phyloP scores from a whole-genome alignment of 495 filamentous ascomycete species.

The Sabuloglossum arenarium region DNA sequence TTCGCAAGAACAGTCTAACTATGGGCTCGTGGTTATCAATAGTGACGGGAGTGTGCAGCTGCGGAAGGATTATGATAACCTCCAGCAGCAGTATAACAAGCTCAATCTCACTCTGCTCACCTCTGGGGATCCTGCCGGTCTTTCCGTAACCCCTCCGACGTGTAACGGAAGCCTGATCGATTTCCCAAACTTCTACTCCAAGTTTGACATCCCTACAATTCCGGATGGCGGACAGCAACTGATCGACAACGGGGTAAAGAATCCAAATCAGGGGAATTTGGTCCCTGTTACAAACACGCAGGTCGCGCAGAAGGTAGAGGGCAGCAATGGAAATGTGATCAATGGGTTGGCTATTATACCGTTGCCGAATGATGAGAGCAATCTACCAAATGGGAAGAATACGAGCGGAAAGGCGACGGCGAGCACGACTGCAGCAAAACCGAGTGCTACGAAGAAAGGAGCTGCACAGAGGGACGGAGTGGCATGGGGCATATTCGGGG shows the following conservation, averaged over 20 bases:
- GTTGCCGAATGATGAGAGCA: constrained; percentile 28
- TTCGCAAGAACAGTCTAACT: constrained; percentile 50
- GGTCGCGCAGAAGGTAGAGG: constrained; percentile 32
- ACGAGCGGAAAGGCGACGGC: constrained; percentile 4
- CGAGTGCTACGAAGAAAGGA: neutral
- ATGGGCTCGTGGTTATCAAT: constrained; percentile 54
- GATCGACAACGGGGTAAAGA: constrained; percentile 34
- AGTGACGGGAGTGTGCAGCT: constrained; percentile 41
- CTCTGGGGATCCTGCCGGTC: constrained; percentile 30
- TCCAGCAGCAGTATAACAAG: constrained; percentile 51
- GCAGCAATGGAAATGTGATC: constrained; percentile 30
- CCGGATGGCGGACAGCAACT: constrained; percentile 30
- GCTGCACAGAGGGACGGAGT: neutral
- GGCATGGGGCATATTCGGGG: neutral
- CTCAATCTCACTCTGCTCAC: constrained; percentile 46
- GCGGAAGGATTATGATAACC: constrained; percentile 50
- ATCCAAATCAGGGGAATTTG: constrained; percentile 33
- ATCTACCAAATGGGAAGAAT: constrained; percentile 26
- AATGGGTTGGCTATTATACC: constrained; percentile 30
- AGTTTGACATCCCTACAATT: constrained; percentile 48
- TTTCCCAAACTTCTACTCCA: constrained; percentile 38
- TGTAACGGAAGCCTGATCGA: constrained; percentile 46
- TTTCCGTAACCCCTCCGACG: constrained; percentile 27
- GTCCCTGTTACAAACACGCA: constrained; percentile 31
- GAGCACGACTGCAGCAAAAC: neutral